Evolutionary conservation across 345 rosid species (phyloP), one percentile per base, ranked within the genome.

Genomic region (Orychophragmus violaceus): DNA sequence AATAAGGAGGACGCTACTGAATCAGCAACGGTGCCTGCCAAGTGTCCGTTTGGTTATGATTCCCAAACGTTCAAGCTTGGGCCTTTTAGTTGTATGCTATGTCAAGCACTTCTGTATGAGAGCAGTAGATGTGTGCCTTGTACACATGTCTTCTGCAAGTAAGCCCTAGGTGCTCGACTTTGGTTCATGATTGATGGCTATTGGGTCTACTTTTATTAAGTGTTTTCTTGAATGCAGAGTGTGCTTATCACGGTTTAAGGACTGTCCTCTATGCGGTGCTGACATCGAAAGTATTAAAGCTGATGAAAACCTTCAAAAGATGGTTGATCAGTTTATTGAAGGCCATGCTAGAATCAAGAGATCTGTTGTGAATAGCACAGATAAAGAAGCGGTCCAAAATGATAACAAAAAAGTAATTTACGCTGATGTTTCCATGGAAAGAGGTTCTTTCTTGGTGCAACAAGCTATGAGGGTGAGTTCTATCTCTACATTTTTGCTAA

Each of bases 201-300:
- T 36, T 30, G 22, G 10, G 28, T 54, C 29, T 63, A 28, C 21
- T 30, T 35, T 55, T 2, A 9, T 42, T 52, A 6, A 18, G 16
- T 63, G 24, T 23, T 62, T 49, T 60, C 16, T 62, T 53, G 60
- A 36, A 53, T 56, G 35, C 64, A 92, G 97, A 74, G 85, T 61
- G 5, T 95, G 99, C 52, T 59, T 95, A 54, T 58, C 84, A 21
- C 88, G 93, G 39, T 89, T 91, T 73, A 87, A 81, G 70, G 99
- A 95, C 76, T 91, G 99, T 23, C 99, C 97, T 3, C 63, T 95
- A n/a, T 95, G 99, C 29, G 99, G 99, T 58, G 91, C 97, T 82
- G 97, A 95, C 71, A 89, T 94, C 5, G 95, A 87, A 75, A 80
- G 82, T 79, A 70, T 78, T 48, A 91, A 91, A 79, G 75, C 87